Conservation (phyloP, 2,329 filamentous ascomycete species). For the Lasiodiplodia gonubiensis region DNA sequence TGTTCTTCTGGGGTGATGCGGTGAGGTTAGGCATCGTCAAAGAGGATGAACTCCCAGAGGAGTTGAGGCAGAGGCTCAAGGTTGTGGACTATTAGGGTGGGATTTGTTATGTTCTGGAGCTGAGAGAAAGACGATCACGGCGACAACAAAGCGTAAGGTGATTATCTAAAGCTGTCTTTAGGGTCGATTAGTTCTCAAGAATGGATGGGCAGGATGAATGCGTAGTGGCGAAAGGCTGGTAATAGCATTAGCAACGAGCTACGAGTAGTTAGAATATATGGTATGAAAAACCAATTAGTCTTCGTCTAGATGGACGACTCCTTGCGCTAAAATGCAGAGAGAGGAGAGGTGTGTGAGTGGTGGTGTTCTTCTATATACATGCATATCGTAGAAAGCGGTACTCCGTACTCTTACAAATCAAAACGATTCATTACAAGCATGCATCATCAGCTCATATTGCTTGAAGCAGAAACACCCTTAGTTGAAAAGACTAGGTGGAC, state of each 20-base stretch:
- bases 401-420: too few species aligned
- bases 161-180: not conserved
- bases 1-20: constrained; percentile 95
- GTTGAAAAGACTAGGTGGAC: too few species aligned
- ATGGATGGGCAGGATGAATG: not conserved
- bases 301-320: not conserved
- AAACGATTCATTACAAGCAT: too few species aligned
- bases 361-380: too few species aligned
- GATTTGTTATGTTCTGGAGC: too few species aligned
- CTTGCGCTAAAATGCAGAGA: not conserved
- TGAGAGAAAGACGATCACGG: not conserved
- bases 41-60: constrained; percentile 75
- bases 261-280: not conserved
- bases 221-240: not conserved
- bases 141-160: not conserved
- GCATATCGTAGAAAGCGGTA: too few species aligned
- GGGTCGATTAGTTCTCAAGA: not conserved
- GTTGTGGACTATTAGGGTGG: constrained; percentile 57
- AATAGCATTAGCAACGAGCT: not conserved
- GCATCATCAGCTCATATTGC: too few species aligned
- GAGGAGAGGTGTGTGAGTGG: not conserved
- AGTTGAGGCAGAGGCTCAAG: constrained; percentile 70
- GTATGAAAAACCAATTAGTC: not conserved
- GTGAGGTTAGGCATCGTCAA: constrained; percentile 76
- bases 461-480: too few species aligned